Conservation (phyloP, 768 basidiomycete species). For the Tricholoma furcatifolium region DNA sequence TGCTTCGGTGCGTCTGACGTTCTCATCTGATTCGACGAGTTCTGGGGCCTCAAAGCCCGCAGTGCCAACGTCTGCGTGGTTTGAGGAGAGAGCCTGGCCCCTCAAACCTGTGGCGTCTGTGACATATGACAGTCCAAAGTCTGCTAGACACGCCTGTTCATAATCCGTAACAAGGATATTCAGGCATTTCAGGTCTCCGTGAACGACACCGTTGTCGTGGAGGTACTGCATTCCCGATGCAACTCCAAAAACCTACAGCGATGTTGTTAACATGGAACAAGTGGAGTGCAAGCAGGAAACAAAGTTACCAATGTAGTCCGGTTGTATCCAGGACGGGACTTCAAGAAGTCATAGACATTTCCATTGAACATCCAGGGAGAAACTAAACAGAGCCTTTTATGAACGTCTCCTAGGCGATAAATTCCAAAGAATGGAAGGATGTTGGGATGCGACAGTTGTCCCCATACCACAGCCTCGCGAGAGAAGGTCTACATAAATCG, state of each 20-base stretch:
- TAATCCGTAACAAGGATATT: conserved; percentile 45
- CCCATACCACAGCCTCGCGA: conserved; percentile 19
- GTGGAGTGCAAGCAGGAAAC: conserved; percentile 12
- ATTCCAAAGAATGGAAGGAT: conserved; percentile 41
- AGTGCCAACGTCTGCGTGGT: conserved; percentile 24
- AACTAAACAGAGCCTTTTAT: conserved; percentile 31
- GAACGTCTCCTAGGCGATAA: conserved; percentile 22
- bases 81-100: conserved; percentile 19
- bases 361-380: conserved; percentile 40
- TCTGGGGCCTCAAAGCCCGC: conserved; percentile 37
- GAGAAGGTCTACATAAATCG: conserved; percentile 14
- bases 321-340: conserved; percentile 12
- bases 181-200: conserved; percentile 50
- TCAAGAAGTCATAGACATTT: conserved; percentile 27
- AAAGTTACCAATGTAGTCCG: conserved; percentile 14
- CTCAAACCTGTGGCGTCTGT: conserved; percentile 18
- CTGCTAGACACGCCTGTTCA: conserved; percentile 45
- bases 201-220: conserved; percentile 35
- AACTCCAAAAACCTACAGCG: conserved; percentile 28
- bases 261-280: conserved; percentile 2
- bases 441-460: conserved; percentile 17
- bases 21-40: conserved; percentile 25
- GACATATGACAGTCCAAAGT: conserved; percentile 44
- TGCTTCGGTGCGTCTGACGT: conserved; percentile 8
- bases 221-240: conserved; percentile 33